Conservation (phyloP, 805 yeast genomes). For the Wickerhamiella allomyrinae region DNA sequence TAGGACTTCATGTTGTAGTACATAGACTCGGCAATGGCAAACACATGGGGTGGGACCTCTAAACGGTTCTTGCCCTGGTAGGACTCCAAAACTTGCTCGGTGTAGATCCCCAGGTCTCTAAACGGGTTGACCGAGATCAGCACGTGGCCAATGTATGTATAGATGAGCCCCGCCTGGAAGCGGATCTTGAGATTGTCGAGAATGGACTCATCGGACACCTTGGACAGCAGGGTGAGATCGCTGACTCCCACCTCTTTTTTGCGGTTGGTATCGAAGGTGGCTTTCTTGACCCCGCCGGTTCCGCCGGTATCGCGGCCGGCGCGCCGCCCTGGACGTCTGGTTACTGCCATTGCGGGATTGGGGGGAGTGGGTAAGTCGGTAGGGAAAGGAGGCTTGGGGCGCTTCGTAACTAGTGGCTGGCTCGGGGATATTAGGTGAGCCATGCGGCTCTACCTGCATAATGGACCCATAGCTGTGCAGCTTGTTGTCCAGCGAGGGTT, state of each 20-base stretch:
- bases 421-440: background rate
- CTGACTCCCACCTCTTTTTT: constrained; percentile 98
- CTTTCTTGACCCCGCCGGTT: constrained; percentile 61
- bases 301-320: constrained; percentile 41
- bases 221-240: constrained; percentile 77
- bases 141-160: constrained; percentile 88
- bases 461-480: too few relatives aligned
- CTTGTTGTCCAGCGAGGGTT: too few relatives aligned
- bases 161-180: constrained; percentile 77
- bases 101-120: constrained; percentile 89
- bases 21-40: constrained; percentile 95
- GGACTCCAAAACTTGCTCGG: constrained; percentile 55
- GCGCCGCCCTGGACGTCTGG: constrained; percentile 55
- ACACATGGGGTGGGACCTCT: constrained; percentile 97
- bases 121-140: constrained; percentile 94
- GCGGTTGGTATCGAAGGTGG: constrained; percentile 74
- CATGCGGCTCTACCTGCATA: too few relatives aligned
- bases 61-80: constrained; percentile 86
- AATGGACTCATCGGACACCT: constrained; percentile 82
- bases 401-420: background rate
- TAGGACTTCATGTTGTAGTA: constrained; percentile 89
- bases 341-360: constrained; percentile 46
- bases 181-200: constrained; percentile 82
- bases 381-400: background rate
- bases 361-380: background rate